Percentiles rank a stretch among this genome's conserved stretches.
phyloP scores from a whole-genome alignment of 306 rosid genomes.

The Herpetospermum pedunculosum region DNA sequence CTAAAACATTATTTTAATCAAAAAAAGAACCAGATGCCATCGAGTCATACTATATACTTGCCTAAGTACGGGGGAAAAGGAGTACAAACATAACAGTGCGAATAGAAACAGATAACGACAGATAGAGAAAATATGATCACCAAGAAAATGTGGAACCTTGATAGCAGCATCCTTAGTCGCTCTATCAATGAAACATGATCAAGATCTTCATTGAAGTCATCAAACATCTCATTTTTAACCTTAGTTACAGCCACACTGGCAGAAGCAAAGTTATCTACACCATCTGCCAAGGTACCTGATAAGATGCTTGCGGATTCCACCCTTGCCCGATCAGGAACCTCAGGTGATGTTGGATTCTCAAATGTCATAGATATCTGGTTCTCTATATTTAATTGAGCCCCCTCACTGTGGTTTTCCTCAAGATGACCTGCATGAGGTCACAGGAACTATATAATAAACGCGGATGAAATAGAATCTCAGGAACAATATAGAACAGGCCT shows the following conservation, averaged over 20 bases:
- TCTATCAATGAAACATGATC: constrained; percentile 57
- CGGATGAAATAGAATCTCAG: constrained; percentile 3
- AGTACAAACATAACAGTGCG: background rate
- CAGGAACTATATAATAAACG: constrained; percentile 12
- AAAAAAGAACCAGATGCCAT: background rate
- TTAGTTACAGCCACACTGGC: constrained; percentile 13
- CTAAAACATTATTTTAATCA: background rate
- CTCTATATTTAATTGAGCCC: background rate
- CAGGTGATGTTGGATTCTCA: background rate
- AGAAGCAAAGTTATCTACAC: constrained; percentile 17
- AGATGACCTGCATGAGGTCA: constrained; percentile 14
- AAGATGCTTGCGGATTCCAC: constrained; percentile 25
- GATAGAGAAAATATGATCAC: constrained; percentile 10
- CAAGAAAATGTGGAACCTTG: constrained; percentile 35
- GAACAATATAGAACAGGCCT: background rate
- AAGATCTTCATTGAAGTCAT: constrained; percentile 26
- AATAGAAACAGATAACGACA: background rate
- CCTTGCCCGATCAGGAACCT: constrained; percentile 24
- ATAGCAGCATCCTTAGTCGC: constrained; percentile 52
- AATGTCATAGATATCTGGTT: background rate
- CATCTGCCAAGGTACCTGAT: constrained; percentile 22
- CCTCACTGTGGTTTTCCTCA: background rate
- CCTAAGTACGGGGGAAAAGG: background rate
- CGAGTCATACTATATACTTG: background rate
- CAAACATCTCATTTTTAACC: constrained; percentile 33